A percentile compares a stretch with the other conserved stretches of the same genome.
These are phyloP conservation scores for Isoetes engelmannii DNA, from an alignment of 83 land plant species.

Conservation along the genomic window DNA sequence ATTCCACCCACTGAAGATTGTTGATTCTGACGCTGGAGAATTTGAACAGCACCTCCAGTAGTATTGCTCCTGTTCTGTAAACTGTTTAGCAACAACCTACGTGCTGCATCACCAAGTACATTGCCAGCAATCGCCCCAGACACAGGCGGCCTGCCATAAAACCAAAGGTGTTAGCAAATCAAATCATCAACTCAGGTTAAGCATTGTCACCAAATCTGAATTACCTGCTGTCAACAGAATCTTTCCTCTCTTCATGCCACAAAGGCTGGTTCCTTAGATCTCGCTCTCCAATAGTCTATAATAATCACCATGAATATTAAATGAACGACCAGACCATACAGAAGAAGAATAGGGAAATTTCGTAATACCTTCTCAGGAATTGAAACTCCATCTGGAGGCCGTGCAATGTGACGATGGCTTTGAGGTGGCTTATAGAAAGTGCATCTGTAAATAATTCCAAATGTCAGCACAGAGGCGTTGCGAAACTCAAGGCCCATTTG, in stretches of 20 bases:
- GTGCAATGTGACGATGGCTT: slow-evolving; percentile 2
- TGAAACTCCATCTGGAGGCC: slow-evolving; percentile 2
- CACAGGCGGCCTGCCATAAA: slow-evolving; percentile 2
- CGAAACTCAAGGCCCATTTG: neutral
- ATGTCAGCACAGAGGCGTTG: neutral
- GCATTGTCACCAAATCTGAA: neutral
- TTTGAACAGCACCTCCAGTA: neutral
- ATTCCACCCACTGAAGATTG: neutral
- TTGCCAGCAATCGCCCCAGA: slow-evolving; percentile 1
- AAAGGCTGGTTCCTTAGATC: slow-evolving; percentile 1
- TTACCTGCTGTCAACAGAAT: slow-evolving; percentile 12
- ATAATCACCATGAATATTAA: neutral
- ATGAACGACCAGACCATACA: neutral
- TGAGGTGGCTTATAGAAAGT: slow-evolving; percentile 1
- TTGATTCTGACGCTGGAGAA: slow-evolving; percentile 1
- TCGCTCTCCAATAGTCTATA: slow-evolving; percentile 6
- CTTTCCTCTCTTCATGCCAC: slow-evolving; percentile 17
- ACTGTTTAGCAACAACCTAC: neutral
- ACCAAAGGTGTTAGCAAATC: neutral
- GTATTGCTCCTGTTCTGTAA: slow-evolving; percentile 4
- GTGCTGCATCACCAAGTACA: slow-evolving; percentile 9
- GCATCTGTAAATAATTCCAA: neutral
- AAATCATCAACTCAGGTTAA: neutral
- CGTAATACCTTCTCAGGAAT: slow-evolving; percentile 6
- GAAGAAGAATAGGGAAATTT: neutral